Percentiles rank a stretch among this genome's conserved stretches.
These are phyloP conservation scores for Coemansia aciculifera DNA, from an alignment of 192 early-diverging fungal genomes.

Conservation along the genomic window DNA sequence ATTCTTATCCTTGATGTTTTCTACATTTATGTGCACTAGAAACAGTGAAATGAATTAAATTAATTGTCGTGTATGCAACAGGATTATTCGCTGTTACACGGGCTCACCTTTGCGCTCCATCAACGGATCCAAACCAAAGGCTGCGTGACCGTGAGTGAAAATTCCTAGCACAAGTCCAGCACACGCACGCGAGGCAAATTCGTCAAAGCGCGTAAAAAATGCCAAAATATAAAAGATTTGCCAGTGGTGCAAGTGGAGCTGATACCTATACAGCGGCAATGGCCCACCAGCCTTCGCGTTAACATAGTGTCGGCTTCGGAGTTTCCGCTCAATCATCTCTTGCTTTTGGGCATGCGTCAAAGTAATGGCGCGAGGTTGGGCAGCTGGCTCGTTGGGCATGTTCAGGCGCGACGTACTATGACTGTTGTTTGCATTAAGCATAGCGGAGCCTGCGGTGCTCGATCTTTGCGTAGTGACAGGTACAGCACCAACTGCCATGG, in stretches of 20 bases:
- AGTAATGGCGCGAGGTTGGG: constrained; percentile 9
- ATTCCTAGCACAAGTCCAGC: constrained; percentile 72
- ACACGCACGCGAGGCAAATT: constrained; percentile 66
- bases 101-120: constrained; percentile 42
- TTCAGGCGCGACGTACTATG: constrained; percentile 15
- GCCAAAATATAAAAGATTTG: constrained; percentile 79
- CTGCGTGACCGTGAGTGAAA: constrained; percentile 69
- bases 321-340: constrained; percentile 19
- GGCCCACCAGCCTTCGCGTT: constrained; percentile 21
- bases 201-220: constrained; percentile 76
- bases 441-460: neutral
- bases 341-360: constrained; percentile 26
- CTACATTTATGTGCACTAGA: too few species aligned
- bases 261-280: constrained; percentile 26
- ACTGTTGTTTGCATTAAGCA: neutral
- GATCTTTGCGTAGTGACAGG: neutral
- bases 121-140: constrained; percentile 61
- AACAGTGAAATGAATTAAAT: too few species aligned
- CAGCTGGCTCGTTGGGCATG: constrained; percentile 23
- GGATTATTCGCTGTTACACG: neutral
- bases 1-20: too few species aligned
- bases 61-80: too few species aligned
- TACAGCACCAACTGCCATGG: neutral
- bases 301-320: constrained; percentile 30
- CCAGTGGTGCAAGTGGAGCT: constrained; percentile 81